Evolutionary conservation across 2,329 filamentous ascomycete species (phyloP).

Genomic region (Geosmithia putterillii): DNA sequence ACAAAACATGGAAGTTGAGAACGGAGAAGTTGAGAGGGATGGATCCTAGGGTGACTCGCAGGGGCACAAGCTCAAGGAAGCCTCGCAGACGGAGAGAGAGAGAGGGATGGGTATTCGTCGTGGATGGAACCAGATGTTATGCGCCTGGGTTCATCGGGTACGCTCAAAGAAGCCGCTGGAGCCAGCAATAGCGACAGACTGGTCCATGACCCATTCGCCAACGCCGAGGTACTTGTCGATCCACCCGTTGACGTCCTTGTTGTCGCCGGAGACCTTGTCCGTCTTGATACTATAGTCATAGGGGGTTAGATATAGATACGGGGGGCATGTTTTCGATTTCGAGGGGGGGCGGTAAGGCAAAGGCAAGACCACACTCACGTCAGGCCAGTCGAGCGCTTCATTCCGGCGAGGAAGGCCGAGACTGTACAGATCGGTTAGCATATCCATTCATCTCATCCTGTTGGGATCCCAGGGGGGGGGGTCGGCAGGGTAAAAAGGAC

Average conservation of each 20-base stretch:
- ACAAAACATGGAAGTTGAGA: too few relatives aligned
- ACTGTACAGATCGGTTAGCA: slow-evolving; percentile 36
- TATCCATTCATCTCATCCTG: neutral
- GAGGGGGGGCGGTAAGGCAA: neutral
- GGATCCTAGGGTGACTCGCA: too few relatives aligned
- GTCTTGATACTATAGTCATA: slow-evolving; percentile 60
- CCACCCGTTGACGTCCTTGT: slow-evolving; percentile 75
- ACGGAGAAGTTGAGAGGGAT: too few relatives aligned
- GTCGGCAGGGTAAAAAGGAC: slow-evolving; percentile 21
- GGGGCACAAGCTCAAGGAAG: too few relatives aligned
- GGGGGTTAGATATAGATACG: neutral
- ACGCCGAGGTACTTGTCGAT: slow-evolving; percentile 87
- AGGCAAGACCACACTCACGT: slow-evolving; percentile 57
- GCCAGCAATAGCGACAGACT: slow-evolving; percentile 83
- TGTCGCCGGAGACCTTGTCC: slow-evolving; percentile 68
- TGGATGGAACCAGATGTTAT: neutral
- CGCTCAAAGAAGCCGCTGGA: slow-evolving; percentile 86
- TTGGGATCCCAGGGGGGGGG: neutral
- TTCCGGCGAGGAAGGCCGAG: slow-evolving; percentile 90
- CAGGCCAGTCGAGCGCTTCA: slow-evolving; percentile 93
- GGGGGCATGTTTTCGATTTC: neutral
- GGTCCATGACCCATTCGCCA: slow-evolving; percentile 97
- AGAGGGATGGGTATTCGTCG: neutral
- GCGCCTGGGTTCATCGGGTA: slow-evolving; percentile 48
- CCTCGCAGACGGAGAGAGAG: neutral